Evolutionary conservation across 2,329 filamentous ascomycete species (phyloP), one percentile per base, ranked within the genome.

Genomic region (Colletotrichum lentis): DNA sequence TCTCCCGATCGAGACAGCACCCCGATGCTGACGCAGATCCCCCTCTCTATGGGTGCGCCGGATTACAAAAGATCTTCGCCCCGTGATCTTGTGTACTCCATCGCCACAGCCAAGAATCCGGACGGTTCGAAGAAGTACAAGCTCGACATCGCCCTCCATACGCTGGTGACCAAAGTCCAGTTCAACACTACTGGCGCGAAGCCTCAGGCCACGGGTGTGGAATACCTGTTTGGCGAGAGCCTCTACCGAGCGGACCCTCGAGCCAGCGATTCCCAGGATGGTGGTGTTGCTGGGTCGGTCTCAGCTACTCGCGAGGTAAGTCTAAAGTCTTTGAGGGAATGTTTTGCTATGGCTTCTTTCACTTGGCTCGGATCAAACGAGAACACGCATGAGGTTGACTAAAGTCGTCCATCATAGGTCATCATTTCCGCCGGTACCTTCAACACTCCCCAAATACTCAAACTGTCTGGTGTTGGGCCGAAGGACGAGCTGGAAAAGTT

Each of bases 371-470:
- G 41, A 43, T 5, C 41, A 5, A 16, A 16, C 41, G 5, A 8
- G 16, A n/a, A 6, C 3, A 8, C 41, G 41, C 18, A 18, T 44
- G 41, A 44, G n/a, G 18, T 4, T 44, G 7, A 44, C 41, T 10
- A 16, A n/a, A 8, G 16, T 8, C 41, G 16, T 20, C 41, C 8
- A 7, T 44, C 5, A n/a, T 6, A 88, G 71, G 77, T 83, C 67
- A 81, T 83, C 65, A 62, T 88, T 2, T 80, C 84, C 0, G 83
- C 81, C 1, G 86, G 86, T 6, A 77, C 80, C 3, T 85, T 84
- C 72, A 84, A 86, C 71, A 82, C 83, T 0, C 85, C 86, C 0
- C 84, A 87, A 66, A 74, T 86, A 3, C 77, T 86, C 11, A 83
- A 85, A 77, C 78, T 85, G 5, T 84, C 81, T 50, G 84, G 84